Conservation (phyloP, 1,284 basidiomycete species). For the Pseudozyma hubeiensis region DNA sequence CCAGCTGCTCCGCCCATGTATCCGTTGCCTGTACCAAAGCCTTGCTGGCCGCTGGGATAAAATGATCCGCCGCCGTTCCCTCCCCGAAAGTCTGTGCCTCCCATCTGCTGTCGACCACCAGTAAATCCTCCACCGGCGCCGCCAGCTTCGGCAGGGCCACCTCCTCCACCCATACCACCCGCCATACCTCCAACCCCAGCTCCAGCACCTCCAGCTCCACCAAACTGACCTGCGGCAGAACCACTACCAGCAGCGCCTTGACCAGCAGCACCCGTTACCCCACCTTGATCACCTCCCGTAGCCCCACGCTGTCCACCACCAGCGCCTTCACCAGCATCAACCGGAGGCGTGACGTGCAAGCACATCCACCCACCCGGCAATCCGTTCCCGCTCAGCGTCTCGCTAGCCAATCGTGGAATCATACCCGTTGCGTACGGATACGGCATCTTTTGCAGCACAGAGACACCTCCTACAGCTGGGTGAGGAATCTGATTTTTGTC, state of each 20-base stretch:
- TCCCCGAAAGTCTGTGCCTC: neutral
- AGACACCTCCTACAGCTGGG: conserved; percentile 6
- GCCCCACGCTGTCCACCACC: neutral
- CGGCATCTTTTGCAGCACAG: conserved; percentile 27
- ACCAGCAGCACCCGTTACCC: neutral
- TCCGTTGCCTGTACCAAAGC: conserved; percentile 2
- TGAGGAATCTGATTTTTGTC: conserved; percentile 14
- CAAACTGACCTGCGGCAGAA: conserved; percentile 1
- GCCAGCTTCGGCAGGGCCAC: neutral
- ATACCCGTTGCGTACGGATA: conserved; percentile 45
- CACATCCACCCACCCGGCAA: conserved; percentile 33
- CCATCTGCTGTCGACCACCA: neutral
- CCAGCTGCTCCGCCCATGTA: conserved; percentile 2
- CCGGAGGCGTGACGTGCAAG: conserved; percentile 24
- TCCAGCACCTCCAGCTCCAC: conserved; percentile 8
- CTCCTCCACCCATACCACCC: neutral
- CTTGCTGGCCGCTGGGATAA: conserved; percentile 1
- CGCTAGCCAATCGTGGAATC: conserved; percentile 30
- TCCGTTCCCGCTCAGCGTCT: conserved; percentile 27
- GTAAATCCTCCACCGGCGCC: neutral
- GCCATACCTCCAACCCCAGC: neutral
- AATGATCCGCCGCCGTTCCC: neutral
- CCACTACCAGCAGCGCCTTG: neutral
- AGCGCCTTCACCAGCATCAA: neutral
- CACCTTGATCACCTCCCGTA: neutral